A percentile compares a stretch with the other conserved stretches of the same genome.
Evolutionary conservation across 306 rosid species (phyloP).

Genomic region (Casuarina glauca): DNA sequence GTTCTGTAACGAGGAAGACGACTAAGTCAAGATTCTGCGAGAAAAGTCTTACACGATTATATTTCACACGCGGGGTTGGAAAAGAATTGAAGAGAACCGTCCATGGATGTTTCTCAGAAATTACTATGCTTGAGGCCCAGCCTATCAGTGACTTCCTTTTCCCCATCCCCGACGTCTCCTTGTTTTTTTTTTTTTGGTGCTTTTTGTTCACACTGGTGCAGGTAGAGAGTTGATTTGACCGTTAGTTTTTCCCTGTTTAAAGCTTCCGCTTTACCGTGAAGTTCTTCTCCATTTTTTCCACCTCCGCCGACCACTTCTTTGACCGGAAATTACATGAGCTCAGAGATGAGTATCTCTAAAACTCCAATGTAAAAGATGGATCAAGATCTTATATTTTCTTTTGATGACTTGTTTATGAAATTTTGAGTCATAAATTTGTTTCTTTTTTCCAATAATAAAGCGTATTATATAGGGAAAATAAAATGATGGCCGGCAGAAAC

Average conservation of each 20-base stretch:
- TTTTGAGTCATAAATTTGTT: too few species aligned
- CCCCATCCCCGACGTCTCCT: neutral
- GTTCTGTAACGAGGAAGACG: slow-evolving; percentile 18
- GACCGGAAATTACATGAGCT: too few species aligned
- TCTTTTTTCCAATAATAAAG: too few species aligned
- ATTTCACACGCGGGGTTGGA: slow-evolving; percentile 2
- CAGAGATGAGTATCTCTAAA: too few species aligned
- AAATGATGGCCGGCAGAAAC: too few species aligned
- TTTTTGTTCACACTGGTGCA: neutral
- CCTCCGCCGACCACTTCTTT: neutral
- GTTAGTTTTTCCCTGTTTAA: neutral
- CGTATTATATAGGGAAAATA: too few species aligned
- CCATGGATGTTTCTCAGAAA: neutral
- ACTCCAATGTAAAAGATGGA: too few species aligned
- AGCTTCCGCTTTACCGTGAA: neutral
- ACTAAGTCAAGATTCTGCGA: slow-evolving; percentile 33
- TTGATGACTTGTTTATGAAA: too few species aligned
- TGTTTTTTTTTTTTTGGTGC: neutral
- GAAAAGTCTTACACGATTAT: neutral
- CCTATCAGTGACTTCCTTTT: neutral
- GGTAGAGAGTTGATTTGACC: neutral
- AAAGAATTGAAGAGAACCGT: too few species aligned
- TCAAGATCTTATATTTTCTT: too few species aligned
- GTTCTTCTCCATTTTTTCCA: neutral
- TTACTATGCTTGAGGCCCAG: neutral